Base-by-base conservation (phyloP, 2,329 filamentous ascomycete species). In the Microascus cirrosus region DNA sequence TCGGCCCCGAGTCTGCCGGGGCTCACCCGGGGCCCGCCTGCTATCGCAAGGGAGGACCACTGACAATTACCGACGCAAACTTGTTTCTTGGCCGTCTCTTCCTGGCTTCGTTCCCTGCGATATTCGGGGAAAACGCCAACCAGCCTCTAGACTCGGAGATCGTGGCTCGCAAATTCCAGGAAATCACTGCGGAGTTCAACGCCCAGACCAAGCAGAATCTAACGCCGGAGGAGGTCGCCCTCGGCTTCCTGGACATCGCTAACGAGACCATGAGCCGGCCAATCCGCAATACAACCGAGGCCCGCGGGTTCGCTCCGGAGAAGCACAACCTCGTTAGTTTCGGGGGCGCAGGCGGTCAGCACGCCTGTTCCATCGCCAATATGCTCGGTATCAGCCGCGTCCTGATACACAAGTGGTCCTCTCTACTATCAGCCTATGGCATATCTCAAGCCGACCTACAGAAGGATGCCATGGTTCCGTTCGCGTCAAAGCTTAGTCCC, bases 361-460 rank as follows among this genome's bases (percentile, higher is more conserved):
- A 96, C 66, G 91, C 91, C 1, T 89, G 94, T n/a, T 90, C 89
- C 1, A 95, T 96, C 63, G 91, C 90, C 1, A 85, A 90, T 65
- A 88, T 88, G 2, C 75, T 96, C 1, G 90, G 90, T 0, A 91
- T 96, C 62, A 82, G 81, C 24, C 90, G 95, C 67, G 93, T 95
- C 35, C 77, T 96, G 12, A 79, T 96, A 2, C 91, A 95, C 69
- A 78, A 87, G 56, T 95, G 95, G 69, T 95, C 90, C 0, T 95
- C 90, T 0, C 89, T 96, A 0, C 77, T 96, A 0, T 95, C 90
- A 1, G 91, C 91, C 0, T 95, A 95, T 63, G 91, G 91, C 10
- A 95, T 95, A 89, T 90, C 91, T 0, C 74, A 96, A 3, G 92
- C 92, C 15, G 92, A 96, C 66, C 91, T 96, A 0, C 92, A 96